Evolutionary conservation across 2,329 filamentous ascomycete species (phyloP).

Genomic region (Clarireedia homoeocarpa): DNA sequence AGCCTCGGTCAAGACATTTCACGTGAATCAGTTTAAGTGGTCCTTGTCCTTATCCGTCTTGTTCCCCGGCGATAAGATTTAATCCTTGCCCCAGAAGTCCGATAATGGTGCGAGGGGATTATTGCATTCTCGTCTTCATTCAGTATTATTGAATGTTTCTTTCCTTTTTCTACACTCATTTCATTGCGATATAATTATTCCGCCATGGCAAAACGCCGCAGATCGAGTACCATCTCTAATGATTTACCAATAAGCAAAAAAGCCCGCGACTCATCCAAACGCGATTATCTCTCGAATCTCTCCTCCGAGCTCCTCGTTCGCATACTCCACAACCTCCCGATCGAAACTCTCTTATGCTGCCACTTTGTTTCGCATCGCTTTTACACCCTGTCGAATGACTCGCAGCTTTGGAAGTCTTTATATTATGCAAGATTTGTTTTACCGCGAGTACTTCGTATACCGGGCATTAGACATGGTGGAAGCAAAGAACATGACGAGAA

Average conservation of each 20-base stretch:
- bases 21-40: slow-evolving; percentile 6
- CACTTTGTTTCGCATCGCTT: slow-evolving; percentile 68
- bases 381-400: slow-evolving; percentile 64
- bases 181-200: background rate
- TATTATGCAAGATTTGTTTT: slow-evolving; percentile 86
- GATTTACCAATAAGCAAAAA: slow-evolving; percentile 13
- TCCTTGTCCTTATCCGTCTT: background rate
- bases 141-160: background rate
- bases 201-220: slow-evolving; percentile 19
- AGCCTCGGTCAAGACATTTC: slow-evolving; percentile 5
- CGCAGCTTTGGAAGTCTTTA: slow-evolving; percentile 81
- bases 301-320: slow-evolving; percentile 86
- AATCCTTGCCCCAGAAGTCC: background rate
- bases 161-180: background rate
- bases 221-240: slow-evolving; percentile 11
- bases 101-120: slow-evolving; percentile 2
- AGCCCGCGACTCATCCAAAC: slow-evolving; percentile 12
- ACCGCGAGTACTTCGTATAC: slow-evolving; percentile 68
- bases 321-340: slow-evolving; percentile 69
- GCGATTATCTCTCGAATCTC: slow-evolving; percentile 61
- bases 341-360: slow-evolving; percentile 56
- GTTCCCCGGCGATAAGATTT: background rate
- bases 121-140: background rate
- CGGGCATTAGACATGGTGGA: slow-evolving; percentile 46
- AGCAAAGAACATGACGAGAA: slow-evolving; percentile 11